Base-by-base conservation (phyloP, 306 rosid species). In the Alnus rubra region DNA sequence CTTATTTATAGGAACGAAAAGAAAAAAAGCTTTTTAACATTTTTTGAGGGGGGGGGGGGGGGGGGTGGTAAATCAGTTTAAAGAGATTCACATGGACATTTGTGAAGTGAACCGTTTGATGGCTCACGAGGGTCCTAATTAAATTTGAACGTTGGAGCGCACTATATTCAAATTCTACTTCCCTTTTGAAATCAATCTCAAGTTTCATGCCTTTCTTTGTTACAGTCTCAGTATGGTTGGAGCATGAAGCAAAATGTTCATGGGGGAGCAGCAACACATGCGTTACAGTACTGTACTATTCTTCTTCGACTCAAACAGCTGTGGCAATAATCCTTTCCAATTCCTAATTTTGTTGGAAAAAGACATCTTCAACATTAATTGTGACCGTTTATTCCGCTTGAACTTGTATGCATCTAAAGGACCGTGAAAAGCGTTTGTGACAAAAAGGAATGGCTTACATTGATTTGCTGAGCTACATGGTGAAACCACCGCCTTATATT, bases 81-180 rank as follows among this genome's bases (percentile, higher is more conserved):
- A 88, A 88, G 82, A 87, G 51, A 5, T 83, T 95, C 98, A 92
- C 97, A 90, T 91, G 99, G 88, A 67, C 74, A 82, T 78, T 88
- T 87, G 86, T 87, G 93, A 90, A 2, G 86, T 87, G 93, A 90
- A 2, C 98, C 99, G 99, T 95, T 88, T 78, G 98, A 94, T 90
- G 89, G 5, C 89, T 93, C 98, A 95, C 98, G 95, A 81, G 98
- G 86, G 80, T 82, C 85, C 87, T 78, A 81, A 69, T 84, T 56
- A 35, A 54, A 74, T 84, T 90, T 83, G 89, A 91, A 93, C 93
- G 89, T 93, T 93, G 98, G 98, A 93, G 98, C 99, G 99, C 97
- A 91, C 92, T 82, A 67, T 77, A 87, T 94, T 94, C 94, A 92
- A 92, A 89, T 79, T 83, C 65, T 81, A 64, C 68, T 55, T n/a